Conservation (phyloP, 768 basidiomycete species). For the Pleurotus citrinopileatus region DNA sequence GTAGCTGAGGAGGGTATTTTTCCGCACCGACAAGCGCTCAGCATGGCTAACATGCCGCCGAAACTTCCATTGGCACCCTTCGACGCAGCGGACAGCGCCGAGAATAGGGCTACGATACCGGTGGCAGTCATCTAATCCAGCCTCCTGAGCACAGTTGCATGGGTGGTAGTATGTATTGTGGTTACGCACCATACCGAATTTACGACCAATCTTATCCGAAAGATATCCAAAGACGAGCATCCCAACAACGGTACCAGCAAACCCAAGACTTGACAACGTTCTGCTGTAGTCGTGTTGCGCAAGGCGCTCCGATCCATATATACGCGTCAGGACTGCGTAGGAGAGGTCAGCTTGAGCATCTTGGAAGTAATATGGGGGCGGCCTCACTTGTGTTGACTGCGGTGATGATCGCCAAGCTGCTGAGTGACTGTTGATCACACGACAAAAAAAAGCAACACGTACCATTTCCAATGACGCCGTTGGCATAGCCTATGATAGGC, state of each 20-base stretch:
- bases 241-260: constrained; percentile 85
- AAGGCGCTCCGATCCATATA: constrained; percentile 63
- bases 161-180: not conserved
- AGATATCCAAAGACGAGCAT: constrained; percentile 64
- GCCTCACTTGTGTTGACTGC: constrained; percentile 67
- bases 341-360: constrained; percentile 1
- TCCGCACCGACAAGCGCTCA: constrained; percentile 70
- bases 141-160: constrained; percentile 4
- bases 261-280: constrained; percentile 66
- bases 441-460: constrained; percentile 24
- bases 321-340: constrained; percentile 57
- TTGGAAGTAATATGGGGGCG: not conserved
- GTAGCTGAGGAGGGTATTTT: not conserved
- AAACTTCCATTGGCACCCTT: constrained; percentile 72
- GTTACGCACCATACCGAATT: constrained; percentile 78
- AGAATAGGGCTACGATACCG: constrained; percentile 82
- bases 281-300: constrained; percentile 55
- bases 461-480: constrained; percentile 78
- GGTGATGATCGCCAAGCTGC: constrained; percentile 5
- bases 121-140: constrained; percentile 70
- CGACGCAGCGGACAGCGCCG: constrained; percentile 78
- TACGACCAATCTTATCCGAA: constrained; percentile 83
- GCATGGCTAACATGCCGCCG: constrained; percentile 72
- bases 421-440: constrained; percentile 1
- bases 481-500: constrained; percentile 62